Evolutionary conservation across 2,329 filamentous ascomycete genomes (phyloP).

Genomic region (Graphilbum ipis-grandicollis): DNA sequence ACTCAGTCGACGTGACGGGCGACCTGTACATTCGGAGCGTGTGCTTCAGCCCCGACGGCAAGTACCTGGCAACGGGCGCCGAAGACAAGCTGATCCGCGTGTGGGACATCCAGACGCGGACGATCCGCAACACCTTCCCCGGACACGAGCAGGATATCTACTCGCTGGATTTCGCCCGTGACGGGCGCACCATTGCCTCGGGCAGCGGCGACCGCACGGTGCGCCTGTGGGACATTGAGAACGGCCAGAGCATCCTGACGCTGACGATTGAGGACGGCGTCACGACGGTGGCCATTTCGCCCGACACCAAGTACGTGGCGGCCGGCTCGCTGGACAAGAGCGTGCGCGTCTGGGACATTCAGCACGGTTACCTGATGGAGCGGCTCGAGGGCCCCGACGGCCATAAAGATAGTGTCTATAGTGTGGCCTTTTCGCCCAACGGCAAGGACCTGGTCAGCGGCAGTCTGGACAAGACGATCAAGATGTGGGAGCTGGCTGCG

Average conservation of each 20-base stretch:
- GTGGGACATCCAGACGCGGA: slow-evolving; percentile 76
- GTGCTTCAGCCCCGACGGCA: slow-evolving; percentile 94
- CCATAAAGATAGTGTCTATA: slow-evolving; percentile 94
- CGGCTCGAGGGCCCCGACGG: slow-evolving; percentile 84
- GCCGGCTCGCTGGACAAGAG: slow-evolving; percentile 95
- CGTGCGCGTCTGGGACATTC: slow-evolving; percentile 90
- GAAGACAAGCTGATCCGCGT: slow-evolving; percentile 96
- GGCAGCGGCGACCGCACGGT: slow-evolving; percentile 91
- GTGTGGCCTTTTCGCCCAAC: slow-evolving; percentile 86
- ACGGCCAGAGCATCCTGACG: slow-evolving; percentile 63
- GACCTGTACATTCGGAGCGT: slow-evolving; percentile 96
- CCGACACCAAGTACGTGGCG: slow-evolving; percentile 83
- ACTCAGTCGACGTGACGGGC: slow-evolving; percentile 68
- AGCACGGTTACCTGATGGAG: slow-evolving; percentile 71
- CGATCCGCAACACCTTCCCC: slow-evolving; percentile 83
- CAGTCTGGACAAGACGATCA: slow-evolving; percentile 94
- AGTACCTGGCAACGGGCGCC: slow-evolving; percentile 84
- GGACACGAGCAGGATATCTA: slow-evolving; percentile 99
- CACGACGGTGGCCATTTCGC: slow-evolving; percentile 92
- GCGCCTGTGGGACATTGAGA: slow-evolving; percentile 88
- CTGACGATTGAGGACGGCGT: slow-evolving; percentile 93
- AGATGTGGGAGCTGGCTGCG: slow-evolving; percentile 90
- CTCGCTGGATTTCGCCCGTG: slow-evolving; percentile 84
- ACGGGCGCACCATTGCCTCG: slow-evolving; percentile 86
- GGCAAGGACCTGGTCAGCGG: slow-evolving; percentile 88